Base-by-base conservation (phyloP, 202 grass and related monocot genomes). In the Schoenoplectus tabernaemontani region DNA sequence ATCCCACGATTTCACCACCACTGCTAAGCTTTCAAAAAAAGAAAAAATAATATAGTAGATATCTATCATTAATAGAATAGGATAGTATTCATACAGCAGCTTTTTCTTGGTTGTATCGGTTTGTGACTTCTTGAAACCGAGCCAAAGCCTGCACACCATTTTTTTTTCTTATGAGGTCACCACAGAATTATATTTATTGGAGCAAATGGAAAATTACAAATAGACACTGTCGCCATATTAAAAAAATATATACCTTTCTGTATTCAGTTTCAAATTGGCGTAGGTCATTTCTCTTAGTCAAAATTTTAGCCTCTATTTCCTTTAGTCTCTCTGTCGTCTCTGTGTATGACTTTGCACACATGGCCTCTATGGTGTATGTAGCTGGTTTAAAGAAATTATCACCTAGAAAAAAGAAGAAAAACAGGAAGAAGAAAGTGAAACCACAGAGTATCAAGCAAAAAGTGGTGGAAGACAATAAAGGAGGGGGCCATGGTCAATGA, bases 331-430 rank as follows among this genome's bases (percentile, higher is more conserved):
- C 75, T 42, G 91, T 98, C 65, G 96, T 98, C 66, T 98, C 88
- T 84, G 85, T 83, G 24, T 95, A 98, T 76, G 83, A 89, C 81
- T 88, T 98, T 71, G 86, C 79, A 64, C 96, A 95, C 66, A 98
- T 89, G 73, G 89, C 84, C 86, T 98, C 96, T 86, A 98, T 91
- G 68, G 88, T 86, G 88, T 98, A 98, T 73, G 83, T 82, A 32
- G 91, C 96, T 80, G 96, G 86, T 86, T 98, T 98, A 80, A 98
- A 98, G 85, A 98, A 98, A 86, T 95, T 98, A 81, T 98, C 91
- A 89, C 96, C 96, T 98, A 56, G 62, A 91, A 37, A 72, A 51
- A 69, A 24, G 23, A 39, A 64, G n/a, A n/a, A n/a, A n/a, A n/a
- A n/a, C n/a, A n/a, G n/a, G n/a, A 67, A 38, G 8, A 67, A 41